A percentile compares a stretch with the other conserved stretches of the same genome.
Conservation (phyloP, 2,329 filamentous ascomycete species). For the Aspergillus ustus region DNA sequence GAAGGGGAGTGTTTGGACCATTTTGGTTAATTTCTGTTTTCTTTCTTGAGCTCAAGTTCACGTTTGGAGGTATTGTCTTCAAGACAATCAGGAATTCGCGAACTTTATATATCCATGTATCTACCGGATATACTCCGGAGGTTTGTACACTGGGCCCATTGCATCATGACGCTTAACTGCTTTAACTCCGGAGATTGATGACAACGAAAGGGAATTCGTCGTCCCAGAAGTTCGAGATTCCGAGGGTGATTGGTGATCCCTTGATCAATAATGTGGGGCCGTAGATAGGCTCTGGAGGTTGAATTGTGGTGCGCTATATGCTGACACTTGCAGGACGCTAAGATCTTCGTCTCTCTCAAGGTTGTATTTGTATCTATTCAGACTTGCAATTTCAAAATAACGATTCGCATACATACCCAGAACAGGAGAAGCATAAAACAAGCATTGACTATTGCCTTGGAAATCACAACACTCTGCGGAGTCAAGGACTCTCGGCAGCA, state of each 20-base stretch:
- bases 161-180: not conserved
- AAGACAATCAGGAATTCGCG: not conserved
- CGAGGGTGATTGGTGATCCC: not conserved
- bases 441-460: no score
- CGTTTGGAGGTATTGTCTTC: not conserved
- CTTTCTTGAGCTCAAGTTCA: not conserved
- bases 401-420: no score
- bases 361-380: no score
- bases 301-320: slow-evolving; percentile 2
- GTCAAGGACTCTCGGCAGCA: not conserved
- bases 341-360: not conserved
- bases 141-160: not conserved
- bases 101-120: not conserved
- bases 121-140: not conserved
- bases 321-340: slow-evolving; percentile 9
- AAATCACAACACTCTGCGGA: no score
- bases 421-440: no score
- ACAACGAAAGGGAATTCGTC: not conserved
- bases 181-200: not conserved
- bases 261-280: no score
- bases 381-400: no score
- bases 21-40: slow-evolving; percentile 17
- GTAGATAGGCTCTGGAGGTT: not conserved
- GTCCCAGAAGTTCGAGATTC: no score
- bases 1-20: slow-evolving; percentile 51